A percentile compares a stretch with the other conserved stretches of the same genome.
phyloP scores from a whole-genome alignment of 2,329 filamentous ascomycete species.

The Macrophomina pseudophaseolina region DNA sequence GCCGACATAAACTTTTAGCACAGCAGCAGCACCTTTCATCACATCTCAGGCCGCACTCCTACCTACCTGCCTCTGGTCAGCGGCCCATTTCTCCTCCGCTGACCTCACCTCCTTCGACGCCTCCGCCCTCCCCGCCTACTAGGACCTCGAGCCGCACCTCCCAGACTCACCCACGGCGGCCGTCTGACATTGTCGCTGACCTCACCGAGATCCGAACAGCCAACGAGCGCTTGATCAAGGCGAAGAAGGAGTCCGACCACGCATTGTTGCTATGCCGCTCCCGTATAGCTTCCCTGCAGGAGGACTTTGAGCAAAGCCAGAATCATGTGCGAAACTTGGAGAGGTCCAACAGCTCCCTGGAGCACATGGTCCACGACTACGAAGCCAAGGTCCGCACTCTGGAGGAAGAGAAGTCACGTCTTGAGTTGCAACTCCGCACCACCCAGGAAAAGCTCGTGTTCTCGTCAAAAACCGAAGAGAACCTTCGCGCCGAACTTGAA shows the following conservation, averaged over 20 bases:
- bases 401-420: constrained; percentile 35
- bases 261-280: constrained; percentile 42
- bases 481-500: constrained; percentile 31
- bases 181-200: constrained; percentile 21
- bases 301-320: constrained; percentile 29
- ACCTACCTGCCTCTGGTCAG: constrained; percentile 1
- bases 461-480: constrained; percentile 32
- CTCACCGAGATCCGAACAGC: constrained; percentile 38
- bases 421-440: constrained; percentile 34
- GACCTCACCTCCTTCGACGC: constrained; percentile 24
- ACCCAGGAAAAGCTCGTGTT: constrained; percentile 34
- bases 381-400: constrained; percentile 37
- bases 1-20: constrained; percentile 25
- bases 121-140: constrained; percentile 27
- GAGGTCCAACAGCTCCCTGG: constrained; percentile 34
- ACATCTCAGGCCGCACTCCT: constrained; percentile 3
- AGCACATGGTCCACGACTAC: constrained; percentile 35
- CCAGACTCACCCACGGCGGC: background rate
- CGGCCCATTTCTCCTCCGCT: constrained; percentile 17
- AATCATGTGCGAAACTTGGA: constrained; percentile 34
- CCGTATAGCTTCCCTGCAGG: constrained; percentile 39
- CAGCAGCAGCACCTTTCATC: constrained; percentile 14
- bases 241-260: constrained; percentile 44
- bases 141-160: constrained; percentile 21
- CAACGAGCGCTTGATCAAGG: constrained; percentile 42